A percentile compares a stretch with the other conserved stretches of the same genome.
phyloP scores from a whole-genome alignment of 73 alveolate genomes.

The Diophrys appendiculata region DNA sequence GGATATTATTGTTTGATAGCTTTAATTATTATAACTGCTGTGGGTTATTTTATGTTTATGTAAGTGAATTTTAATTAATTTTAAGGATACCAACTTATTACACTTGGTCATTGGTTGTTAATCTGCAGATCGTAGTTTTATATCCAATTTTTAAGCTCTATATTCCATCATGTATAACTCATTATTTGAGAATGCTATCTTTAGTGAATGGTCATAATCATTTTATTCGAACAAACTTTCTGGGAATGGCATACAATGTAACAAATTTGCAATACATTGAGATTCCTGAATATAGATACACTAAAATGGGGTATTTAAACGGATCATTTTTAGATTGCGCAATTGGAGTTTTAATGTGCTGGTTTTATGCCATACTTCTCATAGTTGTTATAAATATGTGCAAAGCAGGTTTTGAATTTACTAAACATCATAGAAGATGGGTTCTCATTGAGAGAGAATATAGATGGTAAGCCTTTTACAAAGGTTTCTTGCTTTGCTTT shows the following conservation, averaged over 20 bases:
- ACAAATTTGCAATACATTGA: not conserved
- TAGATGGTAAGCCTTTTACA: not conserved
- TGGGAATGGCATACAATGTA: not conserved
- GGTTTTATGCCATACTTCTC: not conserved
- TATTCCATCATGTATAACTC: not conserved
- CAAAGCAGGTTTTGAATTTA: not conserved
- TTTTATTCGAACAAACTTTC: not conserved
- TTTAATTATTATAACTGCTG: not conserved
- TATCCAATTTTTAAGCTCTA: not conserved
- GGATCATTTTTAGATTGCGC: not conserved
- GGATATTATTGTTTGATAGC: not conserved
- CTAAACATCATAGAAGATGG: not conserved
- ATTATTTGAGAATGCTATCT: not conserved
- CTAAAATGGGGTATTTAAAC: not conserved
- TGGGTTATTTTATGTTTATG: not conserved
- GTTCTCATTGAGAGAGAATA: not conserved
- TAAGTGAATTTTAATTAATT: too few species aligned
- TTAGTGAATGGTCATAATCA: not conserved
- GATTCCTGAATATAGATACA: not conserved
- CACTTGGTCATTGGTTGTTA: not conserved
- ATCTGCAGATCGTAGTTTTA: not conserved
- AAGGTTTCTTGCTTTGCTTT: not conserved
- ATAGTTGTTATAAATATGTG: not conserved
- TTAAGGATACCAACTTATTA: not conserved
- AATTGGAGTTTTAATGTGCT: not conserved